A percentile compares a stretch with the other conserved stretches of the same genome.
phyloP scores from a whole-genome alignment of 2,329 filamentous ascomycete species.

The Verticillium zaregamsianum region DNA sequence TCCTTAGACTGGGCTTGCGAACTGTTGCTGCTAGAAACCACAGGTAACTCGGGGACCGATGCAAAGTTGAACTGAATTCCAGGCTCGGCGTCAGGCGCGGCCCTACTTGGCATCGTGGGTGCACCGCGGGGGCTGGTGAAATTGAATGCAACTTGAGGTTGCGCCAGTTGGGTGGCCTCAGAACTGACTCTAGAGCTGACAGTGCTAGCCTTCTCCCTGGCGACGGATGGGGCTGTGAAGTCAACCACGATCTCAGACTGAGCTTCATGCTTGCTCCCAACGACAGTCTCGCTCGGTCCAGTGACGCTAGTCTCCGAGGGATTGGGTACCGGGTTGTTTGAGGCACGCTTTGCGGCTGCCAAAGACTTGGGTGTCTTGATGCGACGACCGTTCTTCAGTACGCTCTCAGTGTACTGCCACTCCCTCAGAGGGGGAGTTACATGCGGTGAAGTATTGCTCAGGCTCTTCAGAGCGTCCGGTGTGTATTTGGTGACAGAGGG shows the following conservation, averaged over 20 bases:
- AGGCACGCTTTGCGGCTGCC: not conserved
- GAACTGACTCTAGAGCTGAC: not conserved
- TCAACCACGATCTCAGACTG: not conserved
- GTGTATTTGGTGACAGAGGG: not conserved
- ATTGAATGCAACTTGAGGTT: not conserved
- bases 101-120: not conserved
- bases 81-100: not conserved
- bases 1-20: not conserved
- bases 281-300: not conserved
- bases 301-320: not conserved
- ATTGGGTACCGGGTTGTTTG: not conserved
- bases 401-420: not conserved
- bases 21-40: not conserved
- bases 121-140: not conserved
- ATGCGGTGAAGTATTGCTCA: not conserved
- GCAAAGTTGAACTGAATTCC: not conserved
- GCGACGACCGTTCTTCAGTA: not conserved
- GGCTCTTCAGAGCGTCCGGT: not conserved
- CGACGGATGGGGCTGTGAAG: not conserved
- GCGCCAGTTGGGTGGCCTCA: not conserved
- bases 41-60: not conserved
- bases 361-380: not conserved
- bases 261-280: not conserved
- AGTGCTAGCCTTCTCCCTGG: not conserved
- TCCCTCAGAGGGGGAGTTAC: not conserved